phyloP scores from a whole-genome alignment of 2,329 filamentous ascomycete species.

The Metarhizium album region DNA sequence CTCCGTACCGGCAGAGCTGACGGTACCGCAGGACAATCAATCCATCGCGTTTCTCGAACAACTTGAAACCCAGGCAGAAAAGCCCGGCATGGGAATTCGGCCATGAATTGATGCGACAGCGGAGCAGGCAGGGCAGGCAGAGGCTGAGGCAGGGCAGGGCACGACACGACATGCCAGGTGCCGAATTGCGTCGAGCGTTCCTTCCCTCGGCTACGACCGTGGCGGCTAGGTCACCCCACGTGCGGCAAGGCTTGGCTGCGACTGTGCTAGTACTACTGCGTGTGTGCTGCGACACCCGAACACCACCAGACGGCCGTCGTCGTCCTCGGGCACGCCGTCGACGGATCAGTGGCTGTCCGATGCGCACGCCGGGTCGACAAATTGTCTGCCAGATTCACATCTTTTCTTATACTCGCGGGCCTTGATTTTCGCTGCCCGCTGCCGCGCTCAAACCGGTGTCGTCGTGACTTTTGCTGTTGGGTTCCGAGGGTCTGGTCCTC shows the following conservation, averaged over 20 bases:
- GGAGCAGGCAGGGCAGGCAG: no score
- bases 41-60: no score
- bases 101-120: no score
- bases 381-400: neutral
- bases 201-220: neutral
- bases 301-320: no score
- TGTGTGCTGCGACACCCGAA: neutral
- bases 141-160: no score
- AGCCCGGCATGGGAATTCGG: no score
- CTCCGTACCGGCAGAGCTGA: no score
- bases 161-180: no score
- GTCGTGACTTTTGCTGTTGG: no score
- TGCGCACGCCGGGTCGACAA: neutral
- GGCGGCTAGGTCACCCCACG: conserved; percentile 5
- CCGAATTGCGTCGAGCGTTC: neutral
- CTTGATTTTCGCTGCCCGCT: neutral
- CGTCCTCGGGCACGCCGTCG: neutral
- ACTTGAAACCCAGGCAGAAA: no score
- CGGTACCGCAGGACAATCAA: no score
- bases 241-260: conserved; percentile 12
- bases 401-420: neutral
- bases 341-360: neutral
- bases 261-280: neutral
- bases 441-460: neutral
- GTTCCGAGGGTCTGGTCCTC: neutral